Conservation (phyloP, 345 rosid species). For the Barbarea vulgaris region DNA sequence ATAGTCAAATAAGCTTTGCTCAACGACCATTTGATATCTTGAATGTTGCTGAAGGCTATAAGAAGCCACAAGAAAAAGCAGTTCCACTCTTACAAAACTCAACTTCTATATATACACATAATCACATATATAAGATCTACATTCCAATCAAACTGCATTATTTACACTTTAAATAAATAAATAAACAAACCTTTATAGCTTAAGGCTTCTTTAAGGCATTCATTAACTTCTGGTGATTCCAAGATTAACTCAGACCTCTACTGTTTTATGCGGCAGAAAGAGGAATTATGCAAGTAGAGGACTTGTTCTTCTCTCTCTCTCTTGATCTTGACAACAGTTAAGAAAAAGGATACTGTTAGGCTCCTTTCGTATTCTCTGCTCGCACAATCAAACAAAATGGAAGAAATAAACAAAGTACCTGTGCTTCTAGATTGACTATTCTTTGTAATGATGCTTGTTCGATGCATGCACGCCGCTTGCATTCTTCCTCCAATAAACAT, state of each 20-base stretch:
- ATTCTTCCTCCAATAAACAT: constrained; percentile 74
- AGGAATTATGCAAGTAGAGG: neutral
- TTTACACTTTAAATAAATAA: neutral
- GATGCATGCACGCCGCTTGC: constrained; percentile 69
- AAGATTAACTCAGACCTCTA: neutral
- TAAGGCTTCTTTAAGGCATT: neutral
- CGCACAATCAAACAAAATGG: neutral
- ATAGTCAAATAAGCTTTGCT: neutral
- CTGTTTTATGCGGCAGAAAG: neutral
- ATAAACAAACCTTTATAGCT: neutral
- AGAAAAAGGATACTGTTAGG: neutral
- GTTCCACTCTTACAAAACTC: neutral
- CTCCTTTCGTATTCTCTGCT: neutral
- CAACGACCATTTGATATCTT: neutral
- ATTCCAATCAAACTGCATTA: neutral
- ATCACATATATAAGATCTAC: neutral
- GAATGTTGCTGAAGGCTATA: neutral
- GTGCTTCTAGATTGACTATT: constrained; percentile 65
- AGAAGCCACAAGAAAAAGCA: neutral
- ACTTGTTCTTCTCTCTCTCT: neutral
- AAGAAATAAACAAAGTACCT: constrained; percentile 13
- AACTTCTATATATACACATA: neutral
- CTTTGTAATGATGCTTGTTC: constrained; percentile 74
- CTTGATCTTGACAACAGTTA: neutral
- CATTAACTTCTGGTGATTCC: neutral